A percentile compares a stretch with the other conserved stretches of the same genome.
These are phyloP conservation scores for Myxozyma mucilagina DNA, from an alignment of 805 yeast genomes.

Conservation along the genomic window DNA sequence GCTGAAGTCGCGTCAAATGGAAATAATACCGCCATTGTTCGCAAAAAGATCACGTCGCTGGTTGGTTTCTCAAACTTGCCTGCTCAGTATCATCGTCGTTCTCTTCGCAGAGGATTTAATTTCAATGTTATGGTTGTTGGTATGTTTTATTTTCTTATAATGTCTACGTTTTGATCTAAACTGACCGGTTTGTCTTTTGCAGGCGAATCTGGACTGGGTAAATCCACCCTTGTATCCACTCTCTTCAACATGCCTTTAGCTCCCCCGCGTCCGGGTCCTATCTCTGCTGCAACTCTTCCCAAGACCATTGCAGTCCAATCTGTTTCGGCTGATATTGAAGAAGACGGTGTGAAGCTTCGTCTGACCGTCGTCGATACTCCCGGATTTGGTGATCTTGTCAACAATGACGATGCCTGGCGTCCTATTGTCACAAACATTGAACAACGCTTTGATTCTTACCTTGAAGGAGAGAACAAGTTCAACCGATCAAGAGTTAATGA, in stretches of 20 bases:
- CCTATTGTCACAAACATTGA: conserved; percentile 91
- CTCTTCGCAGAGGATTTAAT: conserved; percentile 84
- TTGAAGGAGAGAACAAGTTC: conserved; percentile 85
- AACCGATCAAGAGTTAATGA: conserved; percentile 72
- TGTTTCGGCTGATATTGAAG: conserved; percentile 74
- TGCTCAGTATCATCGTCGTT: conserved; percentile 97
- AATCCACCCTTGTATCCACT: conserved; percentile 87
- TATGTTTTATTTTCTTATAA: conserved; percentile 7
- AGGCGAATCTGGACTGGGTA: conserved; percentile 84
- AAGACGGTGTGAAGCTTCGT: conserved; percentile 85
- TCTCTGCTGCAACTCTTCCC: conserved; percentile 37
- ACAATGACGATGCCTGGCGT: conserved; percentile 63
- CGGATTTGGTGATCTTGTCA: conserved; percentile 89
- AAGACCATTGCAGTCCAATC: conserved; percentile 58
- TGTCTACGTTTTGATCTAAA: background rate
- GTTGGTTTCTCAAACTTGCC: conserved; percentile 98
- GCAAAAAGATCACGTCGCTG: conserved; percentile 83
- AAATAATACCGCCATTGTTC: conserved; percentile 56
- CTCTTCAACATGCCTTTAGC: conserved; percentile 68
- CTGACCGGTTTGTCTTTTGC: background rate
- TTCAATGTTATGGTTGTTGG: conserved; percentile 89
- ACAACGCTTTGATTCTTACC: conserved; percentile 77
- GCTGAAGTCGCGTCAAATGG: background rate
- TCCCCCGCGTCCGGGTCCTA: conserved; percentile 25
- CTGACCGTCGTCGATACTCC: conserved; percentile 86